Evolutionary conservation across 306 rosid species (phyloP).

Genomic region (Alnus rubra): DNA sequence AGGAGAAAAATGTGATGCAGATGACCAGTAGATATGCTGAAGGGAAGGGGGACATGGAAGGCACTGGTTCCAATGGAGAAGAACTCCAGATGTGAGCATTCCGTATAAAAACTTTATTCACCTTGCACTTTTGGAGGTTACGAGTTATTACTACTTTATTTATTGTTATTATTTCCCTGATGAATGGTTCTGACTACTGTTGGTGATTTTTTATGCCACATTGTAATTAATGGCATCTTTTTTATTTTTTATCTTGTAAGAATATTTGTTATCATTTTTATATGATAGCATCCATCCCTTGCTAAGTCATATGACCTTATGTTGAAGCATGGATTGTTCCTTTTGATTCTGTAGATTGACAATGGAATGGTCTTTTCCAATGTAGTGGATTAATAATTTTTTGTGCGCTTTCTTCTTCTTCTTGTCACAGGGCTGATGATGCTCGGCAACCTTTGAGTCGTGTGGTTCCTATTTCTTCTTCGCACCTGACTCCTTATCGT

Average conservation of each 20-base stretch:
- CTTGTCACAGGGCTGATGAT: constrained; percentile 82
- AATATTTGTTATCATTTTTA: neutral
- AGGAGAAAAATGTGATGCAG: constrained; percentile 79
- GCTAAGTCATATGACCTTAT: neutral
- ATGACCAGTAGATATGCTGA: constrained; percentile 73
- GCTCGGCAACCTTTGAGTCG: constrained; percentile 96
- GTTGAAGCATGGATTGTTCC: neutral
- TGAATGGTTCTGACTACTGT: neutral
- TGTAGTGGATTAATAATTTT: neutral
- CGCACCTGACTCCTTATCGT: constrained; percentile 93
- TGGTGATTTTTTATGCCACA: neutral
- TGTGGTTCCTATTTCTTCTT: constrained; percentile 80
- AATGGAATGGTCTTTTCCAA: constrained; percentile 9
- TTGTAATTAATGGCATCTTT: neutral
- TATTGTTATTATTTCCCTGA: neutral
- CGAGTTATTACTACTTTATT: neutral
- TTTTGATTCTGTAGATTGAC: constrained; percentile 3
- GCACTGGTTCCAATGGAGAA: constrained; percentile 98
- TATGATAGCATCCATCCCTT: neutral
- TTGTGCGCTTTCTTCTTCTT: constrained; percentile 8
- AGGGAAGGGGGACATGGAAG: constrained; percentile 95
- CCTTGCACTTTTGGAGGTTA: neutral
- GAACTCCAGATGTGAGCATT: constrained; percentile 84
- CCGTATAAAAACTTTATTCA: constrained; percentile 2
- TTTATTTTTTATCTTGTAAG: neutral